These are phyloP conservation scores for Mycena citricolor DNA, from an alignment of 1,284 basidiomycete species.

Conservation along the genomic window DNA sequence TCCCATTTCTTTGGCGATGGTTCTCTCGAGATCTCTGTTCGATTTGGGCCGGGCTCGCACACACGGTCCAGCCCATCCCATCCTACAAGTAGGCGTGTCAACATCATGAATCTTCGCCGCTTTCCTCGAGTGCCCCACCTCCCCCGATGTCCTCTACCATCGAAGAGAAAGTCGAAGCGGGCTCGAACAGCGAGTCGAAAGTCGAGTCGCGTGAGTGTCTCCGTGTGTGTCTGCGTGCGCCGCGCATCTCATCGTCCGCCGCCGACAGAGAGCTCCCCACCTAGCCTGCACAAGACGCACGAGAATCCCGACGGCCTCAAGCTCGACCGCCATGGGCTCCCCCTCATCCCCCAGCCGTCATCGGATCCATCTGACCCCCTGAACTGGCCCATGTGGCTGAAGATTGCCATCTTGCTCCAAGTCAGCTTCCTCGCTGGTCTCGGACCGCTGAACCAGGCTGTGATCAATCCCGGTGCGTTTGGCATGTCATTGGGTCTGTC, in stretches of 20 bases:
- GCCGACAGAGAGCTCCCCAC: slow-evolving; percentile 11
- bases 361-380: slow-evolving; percentile 22
- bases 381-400: slow-evolving; percentile 24
- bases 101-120: no score
- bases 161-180: slow-evolving; percentile 13
- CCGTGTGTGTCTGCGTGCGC: no score
- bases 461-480: slow-evolving; percentile 19
- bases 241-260: not conserved
- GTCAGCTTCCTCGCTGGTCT: slow-evolving; percentile 20
- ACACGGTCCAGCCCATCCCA: no score
- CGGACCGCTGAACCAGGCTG: slow-evolving; percentile 23
- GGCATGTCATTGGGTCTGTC: not conserved
- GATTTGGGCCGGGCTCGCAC: no score
- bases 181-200: slow-evolving; percentile 12
- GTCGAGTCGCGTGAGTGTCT: slow-evolving; percentile 17
- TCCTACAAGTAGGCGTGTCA: no score
- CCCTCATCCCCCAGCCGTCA: slow-evolving; percentile 24
- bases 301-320: slow-evolving; percentile 10
- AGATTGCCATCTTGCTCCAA: slow-evolving; percentile 23
- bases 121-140: no score
- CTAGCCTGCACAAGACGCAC: slow-evolving; percentile 16
- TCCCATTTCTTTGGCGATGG: no score
- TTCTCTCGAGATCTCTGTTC: no score
- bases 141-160: no score
- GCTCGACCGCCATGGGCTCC: slow-evolving; percentile 21